Conservation (phyloP, 768 basidiomycete genomes). For the Mycena haematopus region DNA sequence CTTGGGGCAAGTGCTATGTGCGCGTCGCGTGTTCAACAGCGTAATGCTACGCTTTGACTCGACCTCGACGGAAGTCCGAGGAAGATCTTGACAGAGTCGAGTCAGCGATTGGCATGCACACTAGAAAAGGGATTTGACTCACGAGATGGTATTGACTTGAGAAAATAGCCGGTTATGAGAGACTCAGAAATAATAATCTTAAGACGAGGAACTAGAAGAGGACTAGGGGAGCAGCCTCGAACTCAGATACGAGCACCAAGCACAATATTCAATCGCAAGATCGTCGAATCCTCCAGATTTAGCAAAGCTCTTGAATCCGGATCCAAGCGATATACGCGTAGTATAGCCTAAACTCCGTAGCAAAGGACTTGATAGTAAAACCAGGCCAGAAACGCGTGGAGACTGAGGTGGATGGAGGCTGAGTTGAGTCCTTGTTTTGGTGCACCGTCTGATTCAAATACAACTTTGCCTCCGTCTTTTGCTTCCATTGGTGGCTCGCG, state of each 20-base stretch:
- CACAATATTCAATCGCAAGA: neutral
- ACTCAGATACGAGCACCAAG: neutral
- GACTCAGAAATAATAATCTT: neutral
- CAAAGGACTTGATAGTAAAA: slow-evolving; percentile 4
- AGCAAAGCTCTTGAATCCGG: neutral
- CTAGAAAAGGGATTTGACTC: slow-evolving; percentile 22
- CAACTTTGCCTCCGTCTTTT: neutral
- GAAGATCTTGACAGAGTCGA: slow-evolving; percentile 10
- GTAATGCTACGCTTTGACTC: slow-evolving; percentile 22
- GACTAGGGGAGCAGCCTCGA: neutral
- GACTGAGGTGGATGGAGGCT: neutral
- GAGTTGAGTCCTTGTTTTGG: slow-evolving; percentile 6
- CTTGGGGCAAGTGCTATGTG: slow-evolving; percentile 18
- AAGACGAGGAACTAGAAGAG: neutral
- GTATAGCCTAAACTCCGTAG: slow-evolving; percentile 4
- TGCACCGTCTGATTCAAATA: neutral
- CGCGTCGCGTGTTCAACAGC: slow-evolving; percentile 17
- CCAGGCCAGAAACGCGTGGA: slow-evolving; percentile 21
- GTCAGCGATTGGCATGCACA: slow-evolving; percentile 12
- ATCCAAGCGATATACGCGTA: slow-evolving; percentile 20
- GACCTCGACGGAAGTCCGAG: slow-evolving; percentile 13
- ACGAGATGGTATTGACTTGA: slow-evolving; percentile 11
- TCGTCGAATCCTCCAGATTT: neutral
- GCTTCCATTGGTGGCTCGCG: neutral
- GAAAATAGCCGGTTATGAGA: neutral